These are phyloP conservation scores for Cytospora piceae DNA, from an alignment of 2,329 filamentous ascomycete genomes.

Conservation along the genomic window DNA sequence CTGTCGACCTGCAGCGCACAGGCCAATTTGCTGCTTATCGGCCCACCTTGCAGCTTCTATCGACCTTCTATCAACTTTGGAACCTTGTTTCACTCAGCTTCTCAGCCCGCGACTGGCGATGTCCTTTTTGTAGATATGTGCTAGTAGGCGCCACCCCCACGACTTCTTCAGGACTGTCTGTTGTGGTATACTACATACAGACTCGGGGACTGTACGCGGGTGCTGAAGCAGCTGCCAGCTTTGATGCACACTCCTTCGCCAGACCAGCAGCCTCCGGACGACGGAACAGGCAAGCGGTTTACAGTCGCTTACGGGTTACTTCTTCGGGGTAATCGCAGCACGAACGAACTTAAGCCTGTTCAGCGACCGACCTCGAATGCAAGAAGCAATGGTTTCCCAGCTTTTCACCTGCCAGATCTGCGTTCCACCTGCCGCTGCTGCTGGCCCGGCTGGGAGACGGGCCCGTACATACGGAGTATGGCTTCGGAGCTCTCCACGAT, in stretches of 20 bases:
- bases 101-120: neutral
- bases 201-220: neutral
- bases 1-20: neutral
- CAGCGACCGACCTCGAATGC: neutral
- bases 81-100: neutral
- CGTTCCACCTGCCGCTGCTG: conserved; percentile 1
- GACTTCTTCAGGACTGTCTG: neutral
- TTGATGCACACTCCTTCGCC: neutral
- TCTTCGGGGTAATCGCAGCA: neutral
- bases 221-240: neutral
- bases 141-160: conserved; percentile 1
- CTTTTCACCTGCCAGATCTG: neutral
- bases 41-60: conserved; percentile 19
- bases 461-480: neutral
- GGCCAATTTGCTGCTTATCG: neutral
- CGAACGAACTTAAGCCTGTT: neutral
- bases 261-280: neutral
- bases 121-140: neutral
- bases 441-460: conserved; percentile 10
- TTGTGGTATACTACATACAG: neutral
- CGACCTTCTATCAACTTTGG: conserved; percentile 25
- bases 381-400: neutral
- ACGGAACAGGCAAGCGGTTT: neutral
- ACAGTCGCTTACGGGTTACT: neutral
- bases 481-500: conserved; percentile 20